phyloP scores from a whole-genome alignment of 2,329 filamentous ascomycete genomes.

The Botrytis elliptica region DNA sequence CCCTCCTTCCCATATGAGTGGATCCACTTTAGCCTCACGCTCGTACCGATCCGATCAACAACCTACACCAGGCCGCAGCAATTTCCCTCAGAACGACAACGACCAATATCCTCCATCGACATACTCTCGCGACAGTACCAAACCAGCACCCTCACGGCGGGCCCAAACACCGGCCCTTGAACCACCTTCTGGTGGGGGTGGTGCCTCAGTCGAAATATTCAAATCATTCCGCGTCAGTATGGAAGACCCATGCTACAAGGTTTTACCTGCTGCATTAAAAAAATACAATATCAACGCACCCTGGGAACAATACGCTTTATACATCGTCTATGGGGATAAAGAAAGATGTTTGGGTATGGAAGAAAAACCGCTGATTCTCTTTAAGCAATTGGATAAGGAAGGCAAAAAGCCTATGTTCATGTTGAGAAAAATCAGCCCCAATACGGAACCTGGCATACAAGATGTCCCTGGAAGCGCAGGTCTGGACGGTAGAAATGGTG shows the following conservation, averaged over 20 bases:
- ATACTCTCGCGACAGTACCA: constrained; percentile 38
- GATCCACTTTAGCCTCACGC: constrained; percentile 55
- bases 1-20: constrained; percentile 46
- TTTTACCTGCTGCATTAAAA: constrained; percentile 89
- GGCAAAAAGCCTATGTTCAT: constrained; percentile 89
- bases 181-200: constrained; percentile 51
- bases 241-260: constrained; percentile 97
- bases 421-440: constrained; percentile 54
- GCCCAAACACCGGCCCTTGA: constrained; percentile 63
- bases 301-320: constrained; percentile 95
- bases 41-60: constrained; percentile 57
- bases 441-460: constrained; percentile 40
- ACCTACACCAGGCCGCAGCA: constrained; percentile 53
- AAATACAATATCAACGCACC: constrained; percentile 99
- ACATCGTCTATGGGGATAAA: constrained; percentile 98
- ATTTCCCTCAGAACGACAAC: constrained; percentile 53
- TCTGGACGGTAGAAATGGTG: constrained; percentile 27
- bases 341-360: constrained; percentile 89
- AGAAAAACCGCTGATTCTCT: constrained; percentile 90
- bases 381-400: constrained; percentile 96
- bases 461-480: constrained; percentile 38
- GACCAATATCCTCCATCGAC: constrained; percentile 35
- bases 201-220: constrained; percentile 84
- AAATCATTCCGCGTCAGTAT: constrained; percentile 98
- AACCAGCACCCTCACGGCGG: constrained; percentile 48